Percentiles rank a stretch among this genome's conserved stretches.
Evolutionary conservation across 2,329 filamentous ascomycete genomes (phyloP).

Genomic region (Penicillium sp.): DNA sequence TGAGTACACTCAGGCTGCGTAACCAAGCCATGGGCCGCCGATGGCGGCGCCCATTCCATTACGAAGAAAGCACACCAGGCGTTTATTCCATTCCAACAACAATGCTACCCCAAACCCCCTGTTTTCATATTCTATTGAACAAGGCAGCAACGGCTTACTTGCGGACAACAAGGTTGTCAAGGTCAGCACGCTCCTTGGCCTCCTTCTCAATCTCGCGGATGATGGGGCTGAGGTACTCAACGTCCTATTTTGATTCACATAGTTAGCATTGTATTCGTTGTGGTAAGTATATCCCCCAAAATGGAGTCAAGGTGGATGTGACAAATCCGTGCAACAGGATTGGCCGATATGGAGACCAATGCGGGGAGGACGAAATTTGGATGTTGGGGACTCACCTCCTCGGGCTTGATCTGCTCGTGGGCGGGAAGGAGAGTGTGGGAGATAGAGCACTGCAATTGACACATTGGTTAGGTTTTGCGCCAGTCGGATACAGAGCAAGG

Average conservation of each 20-base stretch:
- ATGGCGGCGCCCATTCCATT: slow-evolving; percentile 24
- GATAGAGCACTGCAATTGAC: slow-evolving; percentile 57
- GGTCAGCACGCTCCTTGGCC: slow-evolving; percentile 63
- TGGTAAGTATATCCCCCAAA: background rate
- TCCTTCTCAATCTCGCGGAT: slow-evolving; percentile 69
- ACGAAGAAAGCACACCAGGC: slow-evolving; percentile 23
- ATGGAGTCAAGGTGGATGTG: slow-evolving; percentile 16
- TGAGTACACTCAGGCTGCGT: slow-evolving; percentile 35
- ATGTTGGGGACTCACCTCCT: slow-evolving; percentile 54
- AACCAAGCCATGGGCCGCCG: slow-evolving; percentile 26
- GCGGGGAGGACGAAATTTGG: slow-evolving; percentile 26
- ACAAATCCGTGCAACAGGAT: slow-evolving; percentile 40
- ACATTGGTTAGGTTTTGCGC: slow-evolving; percentile 20
- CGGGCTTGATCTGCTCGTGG: slow-evolving; percentile 65
- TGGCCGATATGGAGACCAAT: slow-evolving; percentile 28
- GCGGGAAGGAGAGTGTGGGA: slow-evolving; percentile 64
- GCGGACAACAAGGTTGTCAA: slow-evolving; percentile 64
- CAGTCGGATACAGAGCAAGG: slow-evolving; percentile 7
- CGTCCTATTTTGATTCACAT: slow-evolving; percentile 52
- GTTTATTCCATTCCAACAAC: slow-evolving; percentile 21
- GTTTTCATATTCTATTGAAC: slow-evolving; percentile 24
- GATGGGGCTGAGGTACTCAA: slow-evolving; percentile 63
- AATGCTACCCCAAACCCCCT: slow-evolving; percentile 20
- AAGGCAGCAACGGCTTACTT: slow-evolving; percentile 34
- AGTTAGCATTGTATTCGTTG: slow-evolving; percentile 17